Conservation (phyloP, 2,329 filamentous ascomycete species). For the Taxawa tesnikishii region DNA sequence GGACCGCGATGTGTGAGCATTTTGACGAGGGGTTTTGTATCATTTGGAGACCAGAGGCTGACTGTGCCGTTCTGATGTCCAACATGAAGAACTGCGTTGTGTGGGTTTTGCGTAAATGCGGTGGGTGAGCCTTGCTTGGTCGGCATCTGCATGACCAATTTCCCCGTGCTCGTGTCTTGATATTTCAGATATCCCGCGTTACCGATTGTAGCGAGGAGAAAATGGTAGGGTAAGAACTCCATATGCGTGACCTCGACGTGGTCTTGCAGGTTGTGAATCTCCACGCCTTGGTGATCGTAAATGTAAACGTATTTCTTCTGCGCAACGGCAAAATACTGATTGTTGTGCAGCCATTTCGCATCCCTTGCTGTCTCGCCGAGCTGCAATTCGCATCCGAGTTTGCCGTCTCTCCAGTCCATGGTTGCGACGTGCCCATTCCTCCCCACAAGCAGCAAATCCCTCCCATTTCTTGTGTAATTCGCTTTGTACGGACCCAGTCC, state of each 20-base stretch:
- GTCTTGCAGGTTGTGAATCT: conserved; percentile 82
- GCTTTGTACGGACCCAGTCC: conserved; percentile 75
- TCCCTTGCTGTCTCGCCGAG: conserved; percentile 83
- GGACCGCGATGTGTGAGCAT: conserved; percentile 81
- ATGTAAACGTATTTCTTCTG: conserved; percentile 97
- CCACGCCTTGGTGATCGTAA: conserved; percentile 82
- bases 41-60: conserved; percentile 91
- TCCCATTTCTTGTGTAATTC: conserved; percentile 83
- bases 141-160: conserved; percentile 73
- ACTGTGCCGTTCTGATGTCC: conserved; percentile 94
- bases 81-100: conserved; percentile 83
- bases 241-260: conserved; percentile 86
- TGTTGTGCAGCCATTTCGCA: conserved; percentile 85
- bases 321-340: conserved; percentile 86
- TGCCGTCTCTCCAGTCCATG: conserved; percentile 92
- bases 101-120: conserved; percentile 75
- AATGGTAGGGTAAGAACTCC: conserved; percentile 94
- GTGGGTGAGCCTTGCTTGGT: conserved; percentile 77
- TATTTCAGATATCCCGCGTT: conserved; percentile 81
- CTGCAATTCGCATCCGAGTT: conserved; percentile 82
- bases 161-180: conserved; percentile 87
- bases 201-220: conserved; percentile 76
- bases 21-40: conserved; percentile 75
- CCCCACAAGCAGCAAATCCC: conserved; percentile 72
- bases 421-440: conserved; percentile 90